Percentiles rank a stretch among this genome's conserved stretches.
Evolutionary conservation across 495 filamentous ascomycete species (phyloP).

Genomic region (Echria macrotheca): DNA sequence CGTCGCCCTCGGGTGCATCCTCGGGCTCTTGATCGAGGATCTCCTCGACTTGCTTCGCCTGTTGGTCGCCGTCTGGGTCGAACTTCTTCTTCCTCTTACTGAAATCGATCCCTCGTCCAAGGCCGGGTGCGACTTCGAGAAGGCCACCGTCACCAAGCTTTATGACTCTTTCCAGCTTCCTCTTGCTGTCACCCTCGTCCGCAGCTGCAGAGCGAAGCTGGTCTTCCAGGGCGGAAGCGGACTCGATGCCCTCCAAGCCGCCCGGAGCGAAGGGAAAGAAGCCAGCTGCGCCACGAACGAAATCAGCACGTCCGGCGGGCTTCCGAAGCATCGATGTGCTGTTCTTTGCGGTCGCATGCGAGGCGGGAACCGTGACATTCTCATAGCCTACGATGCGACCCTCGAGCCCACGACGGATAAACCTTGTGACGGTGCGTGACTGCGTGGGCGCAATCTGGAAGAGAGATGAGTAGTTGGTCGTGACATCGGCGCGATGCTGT

Average conservation of each 20-base stretch:
- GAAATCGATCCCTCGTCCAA: slow-evolving; percentile 72
- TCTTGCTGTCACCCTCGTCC: slow-evolving; percentile 33
- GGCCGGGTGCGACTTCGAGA: slow-evolving; percentile 76
- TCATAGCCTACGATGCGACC: slow-evolving; percentile 90
- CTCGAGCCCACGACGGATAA: slow-evolving; percentile 86
- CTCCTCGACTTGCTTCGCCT: slow-evolving; percentile 67
- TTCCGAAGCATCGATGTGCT: slow-evolving; percentile 87
- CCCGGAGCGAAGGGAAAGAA: slow-evolving; percentile 96
- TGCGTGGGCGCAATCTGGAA: slow-evolving; percentile 88
- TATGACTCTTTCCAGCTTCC: slow-evolving; percentile 71
- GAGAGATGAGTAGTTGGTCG: slow-evolving; percentile 68
- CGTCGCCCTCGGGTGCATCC: slow-evolving; percentile 40
- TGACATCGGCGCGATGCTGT: slow-evolving; percentile 85
- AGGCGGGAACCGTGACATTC: slow-evolving; percentile 88
- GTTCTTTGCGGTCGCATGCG: slow-evolving; percentile 89
- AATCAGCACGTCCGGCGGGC: slow-evolving; percentile 81
- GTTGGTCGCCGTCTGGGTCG: slow-evolving; percentile 38
- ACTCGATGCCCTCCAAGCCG: slow-evolving; percentile 81
- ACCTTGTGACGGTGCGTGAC: slow-evolving; percentile 85
- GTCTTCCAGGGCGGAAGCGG: slow-evolving; percentile 69
- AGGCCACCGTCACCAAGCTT: slow-evolving; percentile 76
- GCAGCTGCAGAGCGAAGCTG: slow-evolving; percentile 38
- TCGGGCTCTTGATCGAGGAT: slow-evolving; percentile 66
- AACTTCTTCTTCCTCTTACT: slow-evolving; percentile 56
- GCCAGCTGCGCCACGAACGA: slow-evolving; percentile 89